Conservation (phyloP, 2,329 filamentous ascomycete genomes). For the Colletotrichum coccodes region DNA sequence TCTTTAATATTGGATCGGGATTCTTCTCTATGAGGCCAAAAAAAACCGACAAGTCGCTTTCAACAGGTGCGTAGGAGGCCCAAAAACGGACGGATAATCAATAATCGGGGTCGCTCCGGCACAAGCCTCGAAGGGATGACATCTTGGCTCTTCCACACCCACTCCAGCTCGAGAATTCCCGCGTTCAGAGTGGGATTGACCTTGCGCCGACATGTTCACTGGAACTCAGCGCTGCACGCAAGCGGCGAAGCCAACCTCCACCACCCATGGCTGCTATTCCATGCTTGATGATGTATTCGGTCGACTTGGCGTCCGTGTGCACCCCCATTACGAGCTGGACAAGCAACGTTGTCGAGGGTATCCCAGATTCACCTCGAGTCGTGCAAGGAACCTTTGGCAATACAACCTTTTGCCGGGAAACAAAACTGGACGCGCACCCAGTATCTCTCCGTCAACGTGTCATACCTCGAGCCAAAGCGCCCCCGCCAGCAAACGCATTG, state of each 20-base stretch:
- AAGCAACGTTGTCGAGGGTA: constrained; percentile 2
- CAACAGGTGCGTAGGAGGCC: not conserved
- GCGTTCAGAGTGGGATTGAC: constrained; percentile 7
- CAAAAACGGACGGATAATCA: not conserved
- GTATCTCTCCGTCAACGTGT: not conserved
- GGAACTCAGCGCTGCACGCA: constrained; percentile 16
- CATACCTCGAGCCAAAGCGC: constrained; percentile 6
- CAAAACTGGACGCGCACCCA: constrained; percentile 7
- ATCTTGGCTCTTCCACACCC: constrained; percentile 19
- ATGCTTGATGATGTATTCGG: constrained; percentile 25
- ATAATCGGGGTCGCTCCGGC: not conserved
- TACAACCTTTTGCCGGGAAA: not conserved
- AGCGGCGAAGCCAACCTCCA: constrained; percentile 24
- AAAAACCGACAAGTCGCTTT: not conserved
- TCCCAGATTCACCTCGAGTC: constrained; percentile 1
- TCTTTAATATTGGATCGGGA: not conserved
- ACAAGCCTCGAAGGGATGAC: not conserved
- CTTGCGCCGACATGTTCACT: constrained; percentile 23
- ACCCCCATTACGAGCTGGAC: constrained; percentile 13
- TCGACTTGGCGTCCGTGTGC: constrained; percentile 23
- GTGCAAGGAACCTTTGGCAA: constrained; percentile 11
- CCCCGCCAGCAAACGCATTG: constrained; percentile 19
- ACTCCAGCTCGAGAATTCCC: not conserved
- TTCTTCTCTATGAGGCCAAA: not conserved
- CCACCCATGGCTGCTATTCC: not conserved